A percentile compares a stretch with the other conserved stretches of the same genome.
Evolutionary conservation across 2,329 filamentous ascomycete species (phyloP).

Genomic region (Ophiostoma piceae): DNA sequence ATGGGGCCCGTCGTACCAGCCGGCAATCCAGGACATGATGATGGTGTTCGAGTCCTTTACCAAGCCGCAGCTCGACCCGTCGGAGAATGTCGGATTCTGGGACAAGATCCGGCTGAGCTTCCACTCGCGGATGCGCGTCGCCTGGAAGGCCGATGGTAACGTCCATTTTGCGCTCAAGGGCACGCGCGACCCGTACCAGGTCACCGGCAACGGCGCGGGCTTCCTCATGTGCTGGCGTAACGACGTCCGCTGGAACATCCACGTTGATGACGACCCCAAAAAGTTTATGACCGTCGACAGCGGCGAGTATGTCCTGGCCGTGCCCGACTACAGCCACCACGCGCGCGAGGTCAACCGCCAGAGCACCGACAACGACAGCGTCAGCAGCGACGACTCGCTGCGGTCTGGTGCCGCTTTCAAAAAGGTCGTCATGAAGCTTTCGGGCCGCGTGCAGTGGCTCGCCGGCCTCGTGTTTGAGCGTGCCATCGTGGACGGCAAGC

Average conservation of each 20-base stretch:
- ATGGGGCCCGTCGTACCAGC: conserved; percentile 96
- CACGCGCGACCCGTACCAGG: conserved; percentile 83
- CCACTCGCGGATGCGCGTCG: conserved; percentile 80
- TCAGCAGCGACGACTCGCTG: conserved; percentile 54
- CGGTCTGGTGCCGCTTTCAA: conserved; percentile 83
- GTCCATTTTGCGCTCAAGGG: conserved; percentile 91
- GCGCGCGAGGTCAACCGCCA: conserved; percentile 60
- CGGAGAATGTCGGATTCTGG: conserved; percentile 94
- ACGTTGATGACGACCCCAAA: conserved; percentile 78
- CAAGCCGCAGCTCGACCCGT: conserved; percentile 88
- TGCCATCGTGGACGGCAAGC: conserved; percentile 63
- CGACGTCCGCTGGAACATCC: conserved; percentile 82
- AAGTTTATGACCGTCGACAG: conserved; percentile 95
- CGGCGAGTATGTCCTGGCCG: conserved; percentile 87
- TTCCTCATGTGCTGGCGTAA: conserved; percentile 99
- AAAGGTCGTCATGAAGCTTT: conserved; percentile 98
- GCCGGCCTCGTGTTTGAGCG: conserved; percentile 89
- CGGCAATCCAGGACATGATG: conserved; percentile 99
- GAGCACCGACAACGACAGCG: conserved; percentile 45
- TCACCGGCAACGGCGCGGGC: conserved; percentile 87
- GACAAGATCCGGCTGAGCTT: conserved; percentile 94
- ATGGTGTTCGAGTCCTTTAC: conserved; percentile 97
- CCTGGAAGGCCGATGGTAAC: conserved; percentile 94
- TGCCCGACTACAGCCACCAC: conserved; percentile 88
- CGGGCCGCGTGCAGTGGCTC: conserved; percentile 90